Evolutionary conservation across 2,329 filamentous ascomycete species (phyloP).

Genomic region (Phaeomoniella chlamydospora): DNA sequence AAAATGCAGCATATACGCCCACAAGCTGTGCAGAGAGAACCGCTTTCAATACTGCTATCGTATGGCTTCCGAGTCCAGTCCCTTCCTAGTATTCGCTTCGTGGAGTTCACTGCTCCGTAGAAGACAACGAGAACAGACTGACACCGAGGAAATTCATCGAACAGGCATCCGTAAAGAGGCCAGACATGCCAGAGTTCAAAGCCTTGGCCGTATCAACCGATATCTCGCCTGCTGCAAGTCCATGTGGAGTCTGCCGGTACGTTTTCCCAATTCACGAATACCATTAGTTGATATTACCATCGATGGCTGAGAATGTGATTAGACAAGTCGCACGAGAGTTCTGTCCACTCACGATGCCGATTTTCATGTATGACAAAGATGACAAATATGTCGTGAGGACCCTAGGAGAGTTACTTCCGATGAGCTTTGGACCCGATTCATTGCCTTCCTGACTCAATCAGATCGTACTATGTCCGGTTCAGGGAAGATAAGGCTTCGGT

Average conservation of each 20-base stretch:
- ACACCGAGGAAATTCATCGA: no score
- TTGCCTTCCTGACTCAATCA: no score
- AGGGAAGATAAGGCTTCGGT: no score
- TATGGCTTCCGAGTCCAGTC: no score
- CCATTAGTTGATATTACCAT: constrained; percentile 1
- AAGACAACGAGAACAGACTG: not conserved
- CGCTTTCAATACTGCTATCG: constrained; percentile 68
- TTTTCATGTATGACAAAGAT: constrained; percentile 87
- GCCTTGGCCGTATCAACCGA: constrained; percentile 81
- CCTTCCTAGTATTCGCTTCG: no score
- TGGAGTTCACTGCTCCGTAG: no score
- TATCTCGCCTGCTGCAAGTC: constrained; percentile 49
- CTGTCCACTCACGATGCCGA: constrained; percentile 50
- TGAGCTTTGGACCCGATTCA: constrained; percentile 34
- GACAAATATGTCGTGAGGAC: constrained; percentile 56
- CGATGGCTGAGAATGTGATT: constrained; percentile 3
- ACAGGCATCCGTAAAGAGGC: constrained; percentile 22
- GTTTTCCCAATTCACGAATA: constrained; percentile 32
- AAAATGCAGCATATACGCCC: constrained; percentile 86
- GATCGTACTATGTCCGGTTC: no score
- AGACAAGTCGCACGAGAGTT: constrained; percentile 56
- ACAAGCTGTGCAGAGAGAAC: constrained; percentile 92
- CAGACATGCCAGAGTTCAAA: constrained; percentile 41
- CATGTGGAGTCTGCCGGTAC: constrained; percentile 93
- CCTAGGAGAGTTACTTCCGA: constrained; percentile 45